Conservation (phyloP, 192 early-diverging fungal genomes). For the Oehlia diaphana region DNA sequence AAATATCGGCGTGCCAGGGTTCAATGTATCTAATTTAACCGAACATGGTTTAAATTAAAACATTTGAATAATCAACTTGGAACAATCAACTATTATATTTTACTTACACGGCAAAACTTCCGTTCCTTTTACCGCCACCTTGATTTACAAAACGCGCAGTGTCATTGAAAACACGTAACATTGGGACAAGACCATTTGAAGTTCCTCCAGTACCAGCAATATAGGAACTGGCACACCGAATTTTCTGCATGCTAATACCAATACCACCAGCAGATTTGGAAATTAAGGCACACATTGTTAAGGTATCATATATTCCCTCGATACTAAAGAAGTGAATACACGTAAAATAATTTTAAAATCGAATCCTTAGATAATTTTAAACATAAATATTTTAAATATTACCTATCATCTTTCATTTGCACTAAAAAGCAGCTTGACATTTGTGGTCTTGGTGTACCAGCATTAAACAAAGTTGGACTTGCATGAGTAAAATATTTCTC, state of each 20-base stretch:
- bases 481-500: constrained; percentile 97
- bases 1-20: constrained; percentile 98
- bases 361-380: no score
- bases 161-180: constrained; percentile 98
- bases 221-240: constrained; percentile 91
- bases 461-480: constrained; percentile 96
- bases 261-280: constrained; percentile 98
- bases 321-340: constrained; percentile 41
- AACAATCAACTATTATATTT: no score
- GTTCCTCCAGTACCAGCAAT: constrained; percentile 97
- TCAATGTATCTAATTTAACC: constrained; percentile 70
- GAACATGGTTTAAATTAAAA: no score
- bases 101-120: constrained; percentile 84
- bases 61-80: no score
- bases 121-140: constrained; percentile 97
- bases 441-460: constrained; percentile 96
- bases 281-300: constrained; percentile 96
- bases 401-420: constrained; percentile 91
- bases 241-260: constrained; percentile 95
- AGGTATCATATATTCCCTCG: constrained; percentile 97
- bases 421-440: constrained; percentile 94
- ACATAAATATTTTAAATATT: no score
- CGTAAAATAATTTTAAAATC: no score
- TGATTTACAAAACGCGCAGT: constrained; percentile 98
- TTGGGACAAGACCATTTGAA: constrained; percentile 96